Conservation (phyloP, 495 filamentous ascomycete genomes). For the Parmelia sp. region DNA sequence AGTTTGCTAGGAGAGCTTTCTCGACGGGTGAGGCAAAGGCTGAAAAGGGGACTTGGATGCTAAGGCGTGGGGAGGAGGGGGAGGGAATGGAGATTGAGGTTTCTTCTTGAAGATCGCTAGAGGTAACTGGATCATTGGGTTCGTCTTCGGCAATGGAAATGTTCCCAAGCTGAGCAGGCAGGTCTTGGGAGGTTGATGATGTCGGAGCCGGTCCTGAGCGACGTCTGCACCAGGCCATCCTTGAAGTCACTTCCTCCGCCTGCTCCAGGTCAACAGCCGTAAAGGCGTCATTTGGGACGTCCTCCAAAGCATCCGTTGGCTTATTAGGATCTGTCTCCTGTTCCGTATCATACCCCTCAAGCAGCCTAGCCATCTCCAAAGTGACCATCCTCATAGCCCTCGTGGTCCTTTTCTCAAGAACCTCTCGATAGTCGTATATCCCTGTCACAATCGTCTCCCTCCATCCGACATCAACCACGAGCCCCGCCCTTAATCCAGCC, state of each 20-base stretch:
- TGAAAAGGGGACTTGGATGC: conserved; percentile 58
- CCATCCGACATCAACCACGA: conserved; percentile 91
- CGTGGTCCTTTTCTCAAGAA: conserved; percentile 57
- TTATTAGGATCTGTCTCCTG: conserved; percentile 16
- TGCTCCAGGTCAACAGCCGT: conserved; percentile 57
- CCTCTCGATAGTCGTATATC: conserved; percentile 83
- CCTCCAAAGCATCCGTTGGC: not conserved
- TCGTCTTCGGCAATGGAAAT: conserved; percentile 19
- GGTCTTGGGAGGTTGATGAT: conserved; percentile 13
- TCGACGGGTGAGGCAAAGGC: conserved; percentile 69
- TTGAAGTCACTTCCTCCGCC: conserved; percentile 66
- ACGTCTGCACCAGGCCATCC: conserved; percentile 65
- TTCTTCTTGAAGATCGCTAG: not conserved
- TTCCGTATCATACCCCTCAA: conserved; percentile 36
- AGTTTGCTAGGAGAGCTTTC: conserved; percentile 59
- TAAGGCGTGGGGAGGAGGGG: conserved; percentile 37
- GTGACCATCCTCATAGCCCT: conserved; percentile 66
- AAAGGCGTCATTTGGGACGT: not conserved
- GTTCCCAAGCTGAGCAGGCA: not conserved
- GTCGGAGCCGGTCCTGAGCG: conserved; percentile 10
- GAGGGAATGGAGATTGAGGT: conserved; percentile 38
- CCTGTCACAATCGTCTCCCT: conserved; percentile 73
- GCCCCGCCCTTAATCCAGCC: conserved; percentile 70
- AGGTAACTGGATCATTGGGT: not conserved
- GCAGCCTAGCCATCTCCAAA: conserved; percentile 59